Evolutionary conservation across 441 rosid genomes (phyloP).

Genomic region (Viola pubescens): DNA sequence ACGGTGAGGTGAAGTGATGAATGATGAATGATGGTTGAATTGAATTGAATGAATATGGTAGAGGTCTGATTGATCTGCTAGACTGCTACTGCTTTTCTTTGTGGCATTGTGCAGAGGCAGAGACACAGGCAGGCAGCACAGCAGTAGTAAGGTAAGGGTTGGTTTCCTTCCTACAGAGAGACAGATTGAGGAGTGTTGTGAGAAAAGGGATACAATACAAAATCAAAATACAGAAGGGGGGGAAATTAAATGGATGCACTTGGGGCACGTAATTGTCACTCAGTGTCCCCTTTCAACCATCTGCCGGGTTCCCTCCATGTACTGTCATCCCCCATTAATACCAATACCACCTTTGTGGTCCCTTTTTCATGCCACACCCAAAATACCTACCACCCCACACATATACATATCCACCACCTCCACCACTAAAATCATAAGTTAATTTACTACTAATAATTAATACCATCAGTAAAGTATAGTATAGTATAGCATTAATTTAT

Average conservation of each 20-base stretch:
- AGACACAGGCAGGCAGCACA: conserved; percentile 17
- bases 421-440: too few species aligned
- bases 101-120: conserved; percentile 3
- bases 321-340: conserved; percentile 25
- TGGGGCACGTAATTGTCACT: conserved; percentile 46
- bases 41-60: not conserved
- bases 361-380: conserved; percentile 21
- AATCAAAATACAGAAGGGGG: too few species aligned
- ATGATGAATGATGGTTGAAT: too few species aligned
- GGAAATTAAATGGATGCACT: conserved; percentile 35
- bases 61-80: conserved; percentile 8
- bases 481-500: too few species aligned
- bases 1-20: conserved; percentile 7
- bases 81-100: too few species aligned
- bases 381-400: conserved; percentile 22
- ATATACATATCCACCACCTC: conserved; percentile 1
- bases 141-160: not conserved
- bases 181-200: conserved; percentile 35
- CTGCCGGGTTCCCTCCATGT: conserved; percentile 31
- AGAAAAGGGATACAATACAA: conserved; percentile 28
- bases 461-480: not conserved
- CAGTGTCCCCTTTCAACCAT: conserved; percentile 42
- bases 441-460: conserved; percentile 6
- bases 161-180: conserved; percentile 33
- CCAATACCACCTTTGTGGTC: conserved; percentile 29